A percentile compares a stretch with the other conserved stretches of the same genome.
Conservation (phyloP, 1,284 basidiomycete species). For the Gymnopus androsaceus region DNA sequence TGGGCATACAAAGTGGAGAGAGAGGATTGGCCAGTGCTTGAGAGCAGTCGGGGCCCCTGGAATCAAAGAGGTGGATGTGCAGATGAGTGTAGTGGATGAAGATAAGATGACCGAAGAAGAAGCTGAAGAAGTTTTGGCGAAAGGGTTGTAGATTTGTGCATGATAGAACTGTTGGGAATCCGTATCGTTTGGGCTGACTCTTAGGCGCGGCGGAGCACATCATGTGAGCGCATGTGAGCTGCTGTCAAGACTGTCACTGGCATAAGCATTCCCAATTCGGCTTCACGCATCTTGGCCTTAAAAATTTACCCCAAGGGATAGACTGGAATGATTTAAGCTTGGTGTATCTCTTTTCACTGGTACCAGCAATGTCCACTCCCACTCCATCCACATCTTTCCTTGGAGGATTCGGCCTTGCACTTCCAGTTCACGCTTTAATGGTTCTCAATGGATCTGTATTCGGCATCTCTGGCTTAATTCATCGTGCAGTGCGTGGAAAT, state of each 20-base stretch:
- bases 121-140: slow-evolving; percentile 16
- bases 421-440: slow-evolving; percentile 57
- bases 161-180: background rate
- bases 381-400: slow-evolving; percentile 61
- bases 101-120: slow-evolving; percentile 19
- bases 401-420: slow-evolving; percentile 60
- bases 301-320: too few relatives aligned
- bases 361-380: slow-evolving; percentile 33
- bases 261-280: too few relatives aligned
- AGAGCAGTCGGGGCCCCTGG: slow-evolving; percentile 42
- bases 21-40: slow-evolving; percentile 49
- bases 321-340: background rate
- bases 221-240: too few relatives aligned
- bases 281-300: too few relatives aligned
- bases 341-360: slow-evolving; percentile 1
- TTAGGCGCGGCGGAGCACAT: too few relatives aligned
- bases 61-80: slow-evolving; percentile 40
- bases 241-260: too few relatives aligned
- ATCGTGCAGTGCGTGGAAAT: slow-evolving; percentile 52
- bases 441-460: slow-evolving; percentile 60
- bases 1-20: slow-evolving; percentile 59
- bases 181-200: background rate
- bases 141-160: background rate
- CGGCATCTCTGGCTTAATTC: slow-evolving; percentile 66
- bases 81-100: slow-evolving; percentile 26